A percentile compares a stretch with the other conserved stretches of the same genome.
These are phyloP conservation scores for Euphorbia tirucalli DNA, from an alignment of 345 rosid genomes.

Conservation along the genomic window DNA sequence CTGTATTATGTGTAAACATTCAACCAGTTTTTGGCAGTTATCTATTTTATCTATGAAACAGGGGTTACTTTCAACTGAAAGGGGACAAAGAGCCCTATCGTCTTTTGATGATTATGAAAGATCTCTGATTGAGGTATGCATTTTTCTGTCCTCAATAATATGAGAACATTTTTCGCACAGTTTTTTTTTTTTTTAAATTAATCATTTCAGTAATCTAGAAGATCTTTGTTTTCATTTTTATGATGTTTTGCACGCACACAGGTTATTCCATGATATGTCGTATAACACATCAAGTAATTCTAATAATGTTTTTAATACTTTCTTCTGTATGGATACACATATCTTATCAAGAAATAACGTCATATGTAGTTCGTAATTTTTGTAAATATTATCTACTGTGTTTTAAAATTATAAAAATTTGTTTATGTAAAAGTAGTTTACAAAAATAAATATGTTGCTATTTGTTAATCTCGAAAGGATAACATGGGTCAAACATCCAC, in stretches of 20 bases:
- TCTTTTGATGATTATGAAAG: conserved; percentile 72
- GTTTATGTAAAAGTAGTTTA: not conserved
- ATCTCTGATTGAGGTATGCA: conserved; percentile 73
- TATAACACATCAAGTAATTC: not conserved
- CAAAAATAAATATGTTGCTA: too few species aligned
- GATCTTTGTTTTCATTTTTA: not conserved
- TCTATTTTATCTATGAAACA: conserved; percentile 28
- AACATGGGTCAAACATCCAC: too few species aligned
- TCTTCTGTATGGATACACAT: not conserved
- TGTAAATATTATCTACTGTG: not conserved
- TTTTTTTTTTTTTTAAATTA: not conserved
- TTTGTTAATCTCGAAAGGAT: not conserved
- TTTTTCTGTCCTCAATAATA: not conserved
- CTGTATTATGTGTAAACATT: not conserved
- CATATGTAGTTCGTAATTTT: not conserved
- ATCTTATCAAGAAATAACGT: too few species aligned
- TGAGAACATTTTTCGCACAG: not conserved
- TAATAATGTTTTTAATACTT: too few species aligned
- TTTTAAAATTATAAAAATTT: too few species aligned
- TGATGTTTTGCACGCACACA: not conserved
- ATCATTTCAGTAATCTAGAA: not conserved
- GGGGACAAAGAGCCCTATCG: conserved; percentile 65
- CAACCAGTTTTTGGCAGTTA: not conserved
- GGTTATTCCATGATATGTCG: not conserved
- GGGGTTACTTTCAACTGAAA: conserved; percentile 96